Conservation (phyloP, 2,329 filamentous ascomycete species). For the Hypoxylon sp. region DNA sequence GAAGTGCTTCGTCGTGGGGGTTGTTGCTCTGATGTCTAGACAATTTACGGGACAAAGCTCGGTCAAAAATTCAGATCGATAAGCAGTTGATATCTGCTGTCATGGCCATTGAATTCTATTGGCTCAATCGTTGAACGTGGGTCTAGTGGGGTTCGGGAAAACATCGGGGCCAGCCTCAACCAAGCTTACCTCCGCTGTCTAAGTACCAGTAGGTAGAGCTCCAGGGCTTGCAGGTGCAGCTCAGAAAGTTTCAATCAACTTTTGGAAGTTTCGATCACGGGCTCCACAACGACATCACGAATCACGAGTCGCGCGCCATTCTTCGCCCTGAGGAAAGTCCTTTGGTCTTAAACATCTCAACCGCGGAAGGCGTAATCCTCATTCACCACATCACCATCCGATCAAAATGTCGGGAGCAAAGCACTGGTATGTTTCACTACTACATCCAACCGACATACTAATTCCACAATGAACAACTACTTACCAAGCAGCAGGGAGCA, state of each 20-base stretch:
- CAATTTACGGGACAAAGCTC: conserved; percentile 8
- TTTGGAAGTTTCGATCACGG: conserved; percentile 28
- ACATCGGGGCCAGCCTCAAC: conserved; percentile 1
- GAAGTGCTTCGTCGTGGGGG: background rate
- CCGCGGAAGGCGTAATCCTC: background rate
- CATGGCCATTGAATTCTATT: conserved; percentile 3
- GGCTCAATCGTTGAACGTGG: conserved; percentile 5
- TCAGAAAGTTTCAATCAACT: conserved; percentile 17
- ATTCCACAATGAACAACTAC: conserved; percentile 40
- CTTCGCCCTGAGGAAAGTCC: background rate
- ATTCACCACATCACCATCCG: conserved; percentile 27
- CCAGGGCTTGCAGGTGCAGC: too few relatives aligned
- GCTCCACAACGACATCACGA: conserved; percentile 26
- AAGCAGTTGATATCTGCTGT: conserved; percentile 23
- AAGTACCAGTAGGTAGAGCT: conserved; percentile 1
- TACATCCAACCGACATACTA: background rate
- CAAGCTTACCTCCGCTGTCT: too few relatives aligned
- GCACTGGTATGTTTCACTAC: conserved; percentile 51
- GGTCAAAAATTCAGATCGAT: conserved; percentile 37
- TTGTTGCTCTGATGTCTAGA: background rate
- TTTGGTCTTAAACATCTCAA: conserved; percentile 1
- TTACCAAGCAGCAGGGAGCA: conserved; percentile 78
- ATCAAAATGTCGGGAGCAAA: conserved; percentile 61
- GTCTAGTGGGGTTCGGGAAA: conserved; percentile 15
- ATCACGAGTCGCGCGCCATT: conserved; percentile 23